These are phyloP conservation scores for Chaetomium tenue DNA, from an alignment of 495 filamentous ascomycete species.

Conservation along the genomic window DNA sequence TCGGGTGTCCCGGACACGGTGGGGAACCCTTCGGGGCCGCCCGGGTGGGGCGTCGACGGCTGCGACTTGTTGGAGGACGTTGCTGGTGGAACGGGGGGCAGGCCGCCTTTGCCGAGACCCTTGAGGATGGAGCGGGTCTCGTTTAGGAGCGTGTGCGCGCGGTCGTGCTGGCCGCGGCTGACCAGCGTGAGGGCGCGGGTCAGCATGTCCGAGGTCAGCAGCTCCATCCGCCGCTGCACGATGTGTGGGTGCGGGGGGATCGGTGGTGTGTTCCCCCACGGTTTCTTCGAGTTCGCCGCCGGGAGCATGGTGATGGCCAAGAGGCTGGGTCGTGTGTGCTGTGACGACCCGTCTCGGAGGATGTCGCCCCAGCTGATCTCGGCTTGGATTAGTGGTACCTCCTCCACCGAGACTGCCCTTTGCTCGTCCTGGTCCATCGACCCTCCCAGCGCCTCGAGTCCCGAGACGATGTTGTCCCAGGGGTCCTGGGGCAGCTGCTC, in stretches of 20 bases:
- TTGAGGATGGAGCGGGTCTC: slow-evolving; percentile 96
- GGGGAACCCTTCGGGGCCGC: slow-evolving; percentile 46
- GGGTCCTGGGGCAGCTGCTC: slow-evolving; percentile 88
- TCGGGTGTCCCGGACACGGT: slow-evolving; percentile 47
- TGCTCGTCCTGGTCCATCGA: slow-evolving; percentile 84
- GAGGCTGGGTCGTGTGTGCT: slow-evolving; percentile 84
- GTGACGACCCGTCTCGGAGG: slow-evolving; percentile 82
- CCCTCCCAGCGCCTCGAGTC: slow-evolving; percentile 91
- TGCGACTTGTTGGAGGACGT: slow-evolving; percentile 41
- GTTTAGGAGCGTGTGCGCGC: slow-evolving; percentile 82
- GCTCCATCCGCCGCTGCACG: slow-evolving; percentile 95
- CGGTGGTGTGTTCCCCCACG: slow-evolving; percentile 67
- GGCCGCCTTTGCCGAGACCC: slow-evolving; percentile 89
- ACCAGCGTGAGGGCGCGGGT: slow-evolving; percentile 89
- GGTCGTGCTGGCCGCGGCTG: slow-evolving; percentile 86
- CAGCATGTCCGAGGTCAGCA: slow-evolving; percentile 97
- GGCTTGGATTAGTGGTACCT: slow-evolving; percentile 92
- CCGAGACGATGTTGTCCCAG: slow-evolving; percentile 96
- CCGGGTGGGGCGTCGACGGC: slow-evolving; percentile 48
- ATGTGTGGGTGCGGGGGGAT: slow-evolving; percentile 95
- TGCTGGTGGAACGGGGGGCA: slow-evolving; percentile 71
- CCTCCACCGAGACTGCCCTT: slow-evolving; percentile 81
- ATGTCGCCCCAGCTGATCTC: slow-evolving; percentile 94
- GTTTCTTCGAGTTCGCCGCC: slow-evolving; percentile 59
- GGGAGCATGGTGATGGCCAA: slow-evolving; percentile 99